Conservation (phyloP, 176 grass and related monocot species). For the Carex cristatella region DNA sequence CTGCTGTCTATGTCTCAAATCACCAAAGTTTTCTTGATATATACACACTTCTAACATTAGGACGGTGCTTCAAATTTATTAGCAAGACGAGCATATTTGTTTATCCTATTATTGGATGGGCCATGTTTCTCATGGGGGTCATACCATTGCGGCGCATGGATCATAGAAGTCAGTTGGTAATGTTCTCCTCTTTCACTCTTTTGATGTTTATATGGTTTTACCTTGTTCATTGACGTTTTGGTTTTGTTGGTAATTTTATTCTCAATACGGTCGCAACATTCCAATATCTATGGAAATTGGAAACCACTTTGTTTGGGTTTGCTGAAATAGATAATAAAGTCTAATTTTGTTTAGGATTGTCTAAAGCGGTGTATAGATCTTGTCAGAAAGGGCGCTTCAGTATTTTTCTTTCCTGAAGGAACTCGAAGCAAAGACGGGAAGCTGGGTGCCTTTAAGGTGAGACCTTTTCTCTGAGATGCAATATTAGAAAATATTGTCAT, state of each 20-base stretch:
- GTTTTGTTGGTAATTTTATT: conserved; percentile 4
- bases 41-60: conserved; percentile 75
- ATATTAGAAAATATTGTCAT: not conserved
- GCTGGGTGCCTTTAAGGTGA: conserved; percentile 88
- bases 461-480: not conserved
- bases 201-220: not conserved
- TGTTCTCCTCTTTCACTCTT: not conserved
- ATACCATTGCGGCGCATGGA: conserved; percentile 81
- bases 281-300: not conserved
- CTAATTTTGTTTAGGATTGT: conserved; percentile 59
- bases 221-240: not conserved
- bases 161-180: conserved; percentile 92
- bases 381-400: conserved; percentile 66
- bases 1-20: conserved; percentile 88
- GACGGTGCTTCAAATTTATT: conserved; percentile 92
- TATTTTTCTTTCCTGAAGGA: conserved; percentile 98
- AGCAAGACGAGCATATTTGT: conserved; percentile 98
- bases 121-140: conserved; percentile 91
- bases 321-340: conserved; percentile 4
- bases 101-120: conserved; percentile 93
- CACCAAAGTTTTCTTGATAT: conserved; percentile 97
- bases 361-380: conserved; percentile 77
- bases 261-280: not conserved
- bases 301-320: not conserved
- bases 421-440: conserved; percentile 92